Conservation (phyloP, 2,329 filamentous ascomycete species). For the Blumeriella jaapii region DNA sequence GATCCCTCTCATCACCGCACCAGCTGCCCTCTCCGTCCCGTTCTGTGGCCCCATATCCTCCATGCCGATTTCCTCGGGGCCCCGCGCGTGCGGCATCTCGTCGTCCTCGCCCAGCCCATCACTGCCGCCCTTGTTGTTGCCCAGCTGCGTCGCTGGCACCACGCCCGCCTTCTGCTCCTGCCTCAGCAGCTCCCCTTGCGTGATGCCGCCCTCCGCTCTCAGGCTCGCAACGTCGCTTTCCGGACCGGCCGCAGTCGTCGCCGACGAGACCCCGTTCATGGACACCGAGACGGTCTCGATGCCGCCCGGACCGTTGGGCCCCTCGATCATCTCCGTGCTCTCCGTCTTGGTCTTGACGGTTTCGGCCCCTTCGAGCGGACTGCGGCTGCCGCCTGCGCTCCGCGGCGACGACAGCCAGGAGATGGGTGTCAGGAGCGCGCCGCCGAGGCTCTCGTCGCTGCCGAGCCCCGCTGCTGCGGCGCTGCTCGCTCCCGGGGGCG, state of each 20-base stretch:
- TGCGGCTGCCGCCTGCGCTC: constrained; percentile 21
- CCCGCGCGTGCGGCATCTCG: constrained; percentile 69
- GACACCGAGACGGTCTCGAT: constrained; percentile 73
- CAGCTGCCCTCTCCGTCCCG: constrained; percentile 26
- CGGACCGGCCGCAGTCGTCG: constrained; percentile 20
- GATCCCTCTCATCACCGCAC: constrained; percentile 41
- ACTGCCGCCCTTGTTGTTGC: constrained; percentile 23
- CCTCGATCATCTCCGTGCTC: constrained; percentile 69
- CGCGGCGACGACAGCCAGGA: constrained; percentile 59
- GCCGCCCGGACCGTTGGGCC: constrained; percentile 65
- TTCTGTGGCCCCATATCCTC: constrained; percentile 72
- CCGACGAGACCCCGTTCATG: constrained; percentile 55
- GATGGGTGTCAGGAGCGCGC: constrained; percentile 85
- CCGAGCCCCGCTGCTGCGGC: constrained; percentile 39
- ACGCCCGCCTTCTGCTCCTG: constrained; percentile 78
- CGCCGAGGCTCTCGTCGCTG: constrained; percentile 80
- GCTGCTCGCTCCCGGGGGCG: too few species aligned
- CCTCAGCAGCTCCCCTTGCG: constrained; percentile 74
- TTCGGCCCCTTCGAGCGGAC: constrained; percentile 42
- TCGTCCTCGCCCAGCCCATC: constrained; percentile 38
- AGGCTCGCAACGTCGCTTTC: constrained; percentile 16
- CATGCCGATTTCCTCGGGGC: constrained; percentile 74
- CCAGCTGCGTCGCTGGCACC: constrained; percentile 55
- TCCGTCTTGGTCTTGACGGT: constrained; percentile 63
- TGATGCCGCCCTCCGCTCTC: constrained; percentile 43